Evolutionary conservation across 495 filamentous ascomycete species (phyloP), one percentile per base, ranked within the genome.

Genomic region (Penicillium robsamsonii): DNA sequence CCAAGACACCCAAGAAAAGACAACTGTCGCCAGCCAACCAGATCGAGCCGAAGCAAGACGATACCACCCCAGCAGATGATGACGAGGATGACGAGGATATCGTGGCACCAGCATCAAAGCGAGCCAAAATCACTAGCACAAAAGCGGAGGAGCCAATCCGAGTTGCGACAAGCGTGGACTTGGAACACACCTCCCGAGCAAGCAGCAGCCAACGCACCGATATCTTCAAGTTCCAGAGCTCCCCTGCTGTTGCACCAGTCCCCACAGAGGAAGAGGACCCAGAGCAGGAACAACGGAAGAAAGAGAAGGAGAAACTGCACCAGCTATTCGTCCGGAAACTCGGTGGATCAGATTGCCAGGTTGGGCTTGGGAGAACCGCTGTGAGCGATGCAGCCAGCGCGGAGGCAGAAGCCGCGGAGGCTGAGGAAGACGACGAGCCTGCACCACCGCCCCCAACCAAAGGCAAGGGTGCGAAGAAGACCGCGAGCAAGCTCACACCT

Each of bases 261-360:
- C 41, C 24, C 18, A 29, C 46, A 6, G 59, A 61, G 15, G 66
- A 66, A 18, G 74, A 79, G 0, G 79, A 84, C 5, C 73, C 73
- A 15, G 75, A 79, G 4, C 81, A 84, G 13, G 68, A 63, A 11
- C 70, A 74, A 53, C 61, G 60, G 24, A 68, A 57, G 44, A 79
- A 78, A 53, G 65, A 76, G 55, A 91, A 84, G 62, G 84, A 89
- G 59, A 85, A 81, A 51, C 75, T 96, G 18, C 94, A 96, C 65
- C 78, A 86, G 58, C 87, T 88, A 57, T 98, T 97, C 62, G 86
- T 97, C 17, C 88, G 90, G 75, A 95, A 90, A 65, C 81, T 98
- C 4, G 92, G 94, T 4, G 84, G 84, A 27, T 83, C 91, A 8
- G 92, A 95, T 61, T 91, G 90, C 59, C 76, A 94, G 48, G 80